Percentiles rank a stretch among this genome's conserved stretches.
These are phyloP conservation scores for Cyberlindnera mississippiensis DNA, from an alignment of 805 yeast genomes.

Conservation along the genomic window DNA sequence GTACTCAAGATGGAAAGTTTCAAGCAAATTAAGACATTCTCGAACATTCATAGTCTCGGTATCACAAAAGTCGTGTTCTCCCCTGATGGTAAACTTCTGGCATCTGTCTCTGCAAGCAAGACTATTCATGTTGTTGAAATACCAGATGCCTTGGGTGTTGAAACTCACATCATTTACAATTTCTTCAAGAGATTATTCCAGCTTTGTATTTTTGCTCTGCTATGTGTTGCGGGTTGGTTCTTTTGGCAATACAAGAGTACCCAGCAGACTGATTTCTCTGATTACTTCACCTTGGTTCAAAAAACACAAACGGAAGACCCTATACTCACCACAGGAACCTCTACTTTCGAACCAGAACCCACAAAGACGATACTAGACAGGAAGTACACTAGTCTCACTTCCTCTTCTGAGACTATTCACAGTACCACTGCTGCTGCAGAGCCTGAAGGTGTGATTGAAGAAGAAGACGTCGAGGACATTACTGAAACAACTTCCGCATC, in stretches of 20 bases:
- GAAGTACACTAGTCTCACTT: too few species aligned
- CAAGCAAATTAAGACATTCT: slow-evolving; percentile 49
- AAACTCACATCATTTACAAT: slow-evolving; percentile 24
- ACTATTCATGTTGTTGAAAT: slow-evolving; percentile 60
- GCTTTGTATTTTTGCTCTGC: slow-evolving; percentile 7
- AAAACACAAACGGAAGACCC: slow-evolving; percentile 6
- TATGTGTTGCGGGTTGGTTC: slow-evolving; percentile 14
- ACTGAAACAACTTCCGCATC: neutral
- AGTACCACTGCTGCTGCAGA: neutral
- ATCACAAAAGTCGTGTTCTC: slow-evolving; percentile 71
- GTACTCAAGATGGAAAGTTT: slow-evolving; percentile 40
- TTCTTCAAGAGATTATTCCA: slow-evolving; percentile 23
- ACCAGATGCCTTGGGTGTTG: slow-evolving; percentile 43
- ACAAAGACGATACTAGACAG: neutral
- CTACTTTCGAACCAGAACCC: neutral
- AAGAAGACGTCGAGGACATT: neutral
- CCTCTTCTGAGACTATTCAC: too few species aligned
- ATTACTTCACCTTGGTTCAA: slow-evolving; percentile 25
- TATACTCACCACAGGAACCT: neutral
- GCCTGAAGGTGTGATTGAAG: neutral
- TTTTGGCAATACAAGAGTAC: slow-evolving; percentile 14
- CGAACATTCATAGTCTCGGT: slow-evolving; percentile 61
- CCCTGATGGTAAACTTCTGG: slow-evolving; percentile 62
- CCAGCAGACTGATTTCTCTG: slow-evolving; percentile 17
- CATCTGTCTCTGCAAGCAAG: slow-evolving; percentile 74